Percentiles rank a stretch among this genome's conserved stretches.
Evolutionary conservation across 257 asterid genomes (phyloP).

Genomic region (Nemophila menziesii): DNA sequence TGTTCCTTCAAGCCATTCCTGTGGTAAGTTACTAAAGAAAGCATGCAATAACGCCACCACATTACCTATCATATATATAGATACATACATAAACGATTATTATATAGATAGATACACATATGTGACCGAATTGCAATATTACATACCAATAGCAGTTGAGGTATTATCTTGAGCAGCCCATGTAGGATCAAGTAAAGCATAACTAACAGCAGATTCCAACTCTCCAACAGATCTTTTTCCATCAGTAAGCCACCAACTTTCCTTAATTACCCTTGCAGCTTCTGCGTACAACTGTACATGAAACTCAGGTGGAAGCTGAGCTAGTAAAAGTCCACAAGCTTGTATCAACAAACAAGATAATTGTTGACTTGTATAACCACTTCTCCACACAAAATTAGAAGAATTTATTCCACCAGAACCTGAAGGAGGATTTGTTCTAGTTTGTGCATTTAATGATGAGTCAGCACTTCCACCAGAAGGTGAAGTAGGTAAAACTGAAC

Average conservation of each 20-base stretch:
- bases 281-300: slow-evolving; percentile 72
- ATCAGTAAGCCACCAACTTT: slow-evolving; percentile 95
- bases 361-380: slow-evolving; percentile 95
- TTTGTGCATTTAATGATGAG: slow-evolving; percentile 74
- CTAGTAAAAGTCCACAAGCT: slow-evolving; percentile 90
- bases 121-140: too few species aligned
- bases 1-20: slow-evolving; percentile 95
- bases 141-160: slow-evolving; percentile 86
- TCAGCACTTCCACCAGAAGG: slow-evolving; percentile 98
- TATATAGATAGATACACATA: too few species aligned
- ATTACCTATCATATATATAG: slow-evolving; percentile 38
- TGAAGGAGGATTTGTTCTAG: slow-evolving; percentile 45
- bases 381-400: slow-evolving; percentile 75
- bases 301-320: slow-evolving; percentile 93
- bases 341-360: slow-evolving; percentile 90
- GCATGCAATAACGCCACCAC: slow-evolving; percentile 85
- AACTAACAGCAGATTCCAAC: slow-evolving; percentile 86
- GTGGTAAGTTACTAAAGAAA: slow-evolving; percentile 86
- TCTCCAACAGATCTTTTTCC: slow-evolving; percentile 72
- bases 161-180: slow-evolving; percentile 99
- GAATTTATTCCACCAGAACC: slow-evolving; percentile 52
- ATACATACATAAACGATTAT: too few species aligned
- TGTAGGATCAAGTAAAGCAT: slow-evolving; percentile 88
- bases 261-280: slow-evolving; percentile 87
- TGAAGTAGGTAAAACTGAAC: slow-evolving; percentile 84